These are phyloP conservation scores for Polygonum maritimum DNA, from an alignment of 148 eudicot genomes.

Conservation along the genomic window DNA sequence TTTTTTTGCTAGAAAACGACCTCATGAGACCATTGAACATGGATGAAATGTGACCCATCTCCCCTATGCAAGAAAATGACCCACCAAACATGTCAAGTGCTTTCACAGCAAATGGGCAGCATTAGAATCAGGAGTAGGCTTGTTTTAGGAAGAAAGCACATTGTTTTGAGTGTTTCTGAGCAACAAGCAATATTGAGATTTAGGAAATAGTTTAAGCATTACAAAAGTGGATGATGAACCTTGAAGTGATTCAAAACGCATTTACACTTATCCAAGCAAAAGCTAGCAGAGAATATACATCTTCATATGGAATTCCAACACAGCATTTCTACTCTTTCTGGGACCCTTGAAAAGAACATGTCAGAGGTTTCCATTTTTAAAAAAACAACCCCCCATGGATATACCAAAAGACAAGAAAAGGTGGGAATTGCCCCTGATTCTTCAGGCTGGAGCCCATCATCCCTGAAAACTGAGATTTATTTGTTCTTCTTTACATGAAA, in stretches of 20 bases:
- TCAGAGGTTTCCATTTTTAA: neutral
- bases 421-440: neutral
- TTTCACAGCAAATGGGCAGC: neutral
- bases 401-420: neutral
- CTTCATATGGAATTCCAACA: constrained; percentile 5
- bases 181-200: constrained; percentile 1
- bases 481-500: neutral
- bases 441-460: neutral
- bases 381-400: neutral
- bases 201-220: neutral
- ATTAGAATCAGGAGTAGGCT: neutral
- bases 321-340: constrained; percentile 1
- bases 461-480: neutral
- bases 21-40: neutral
- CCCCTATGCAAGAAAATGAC: neutral
- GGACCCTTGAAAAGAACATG: constrained; percentile 7
- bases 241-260: neutral
- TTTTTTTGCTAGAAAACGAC: neutral
- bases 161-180: neutral
- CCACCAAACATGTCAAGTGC: neutral
- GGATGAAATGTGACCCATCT: neutral
- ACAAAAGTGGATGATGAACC: neutral
- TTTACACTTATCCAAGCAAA: constrained; percentile 5
- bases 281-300: neutral
- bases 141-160: constrained; percentile 2